Percentiles rank a stretch among this genome's conserved stretches.
phyloP scores from a whole-genome alignment of 495 filamentous ascomycete species.

The Penicillium cataractarum region DNA sequence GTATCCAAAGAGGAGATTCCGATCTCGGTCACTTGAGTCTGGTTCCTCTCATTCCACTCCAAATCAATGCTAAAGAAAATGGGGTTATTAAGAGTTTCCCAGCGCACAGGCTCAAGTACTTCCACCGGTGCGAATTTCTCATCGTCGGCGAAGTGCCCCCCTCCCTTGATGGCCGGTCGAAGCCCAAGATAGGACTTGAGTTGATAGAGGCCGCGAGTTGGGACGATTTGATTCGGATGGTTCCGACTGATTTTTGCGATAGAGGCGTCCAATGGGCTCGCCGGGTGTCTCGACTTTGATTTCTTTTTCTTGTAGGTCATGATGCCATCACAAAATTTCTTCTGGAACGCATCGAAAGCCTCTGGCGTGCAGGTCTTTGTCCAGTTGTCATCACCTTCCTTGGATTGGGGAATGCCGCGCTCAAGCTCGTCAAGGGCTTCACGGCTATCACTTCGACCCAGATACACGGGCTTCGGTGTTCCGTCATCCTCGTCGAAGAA shows the following conservation, averaged over 20 bases:
- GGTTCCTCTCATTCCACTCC: constrained; percentile 74
- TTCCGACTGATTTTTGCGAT: background rate
- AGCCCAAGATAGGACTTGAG: constrained; percentile 15
- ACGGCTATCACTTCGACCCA: constrained; percentile 55
- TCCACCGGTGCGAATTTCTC: background rate
- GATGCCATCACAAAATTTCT: background rate
- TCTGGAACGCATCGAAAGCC: background rate
- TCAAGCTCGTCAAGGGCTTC: constrained; percentile 37
- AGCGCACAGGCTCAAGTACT: constrained; percentile 35
- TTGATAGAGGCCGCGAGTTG: constrained; percentile 5
- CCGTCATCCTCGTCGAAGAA: constrained; percentile 55
- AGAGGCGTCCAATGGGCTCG: background rate
- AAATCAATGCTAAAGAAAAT: constrained; percentile 81
- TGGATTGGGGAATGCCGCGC: background rate
- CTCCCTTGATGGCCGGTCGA: constrained; percentile 6
- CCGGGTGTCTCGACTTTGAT: background rate
- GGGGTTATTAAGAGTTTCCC: constrained; percentile 54
- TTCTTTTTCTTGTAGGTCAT: background rate
- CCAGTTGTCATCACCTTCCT: background rate
- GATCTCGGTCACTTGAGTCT: constrained; percentile 74
- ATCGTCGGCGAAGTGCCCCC: background rate
- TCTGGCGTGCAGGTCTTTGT: background rate
- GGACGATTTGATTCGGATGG: background rate
- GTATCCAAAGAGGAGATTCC: constrained; percentile 86
- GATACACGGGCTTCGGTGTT: constrained; percentile 63